Evolutionary conservation across 768 basidiomycete genomes (phyloP).

Genomic region (Tulasnella sp.): DNA sequence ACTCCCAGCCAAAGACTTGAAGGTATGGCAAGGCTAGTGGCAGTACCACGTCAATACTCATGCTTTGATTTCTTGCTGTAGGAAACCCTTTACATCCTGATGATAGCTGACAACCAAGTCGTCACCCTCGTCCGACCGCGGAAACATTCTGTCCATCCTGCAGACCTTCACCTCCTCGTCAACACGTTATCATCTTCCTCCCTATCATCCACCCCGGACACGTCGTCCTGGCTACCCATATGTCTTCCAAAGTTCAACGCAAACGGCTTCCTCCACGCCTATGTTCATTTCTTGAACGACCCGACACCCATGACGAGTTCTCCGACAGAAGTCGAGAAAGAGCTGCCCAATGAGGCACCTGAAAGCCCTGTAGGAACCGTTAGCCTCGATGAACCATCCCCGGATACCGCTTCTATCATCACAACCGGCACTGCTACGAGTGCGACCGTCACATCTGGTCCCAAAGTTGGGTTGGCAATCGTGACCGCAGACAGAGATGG

Average conservation of each 20-base stretch:
- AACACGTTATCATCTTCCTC: slow-evolving; percentile 83
- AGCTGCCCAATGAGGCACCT: neutral
- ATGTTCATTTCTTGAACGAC: slow-evolving; percentile 45
- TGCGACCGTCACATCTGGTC: neutral
- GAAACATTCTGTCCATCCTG: slow-evolving; percentile 91
- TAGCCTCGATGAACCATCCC: neutral
- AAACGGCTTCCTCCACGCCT: slow-evolving; percentile 80
- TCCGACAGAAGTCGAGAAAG: neutral
- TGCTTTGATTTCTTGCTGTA: slow-evolving; percentile 41
- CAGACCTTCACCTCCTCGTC: slow-evolving; percentile 87
- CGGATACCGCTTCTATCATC: neutral
- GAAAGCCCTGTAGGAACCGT: neutral
- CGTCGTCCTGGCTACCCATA: slow-evolving; percentile 88
- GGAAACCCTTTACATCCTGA: slow-evolving; percentile 84
- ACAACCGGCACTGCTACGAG: neutral
- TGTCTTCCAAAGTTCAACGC: slow-evolving; percentile 93
- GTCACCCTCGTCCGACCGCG: slow-evolving; percentile 80
- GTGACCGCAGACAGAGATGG: slow-evolving; percentile 17
- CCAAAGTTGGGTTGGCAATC: slow-evolving; percentile 9
- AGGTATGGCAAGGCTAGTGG: slow-evolving; percentile 34
- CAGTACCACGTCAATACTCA: slow-evolving; percentile 27
- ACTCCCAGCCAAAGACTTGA: slow-evolving; percentile 69
- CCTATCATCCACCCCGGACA: slow-evolving; percentile 53
- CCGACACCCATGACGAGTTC: neutral
- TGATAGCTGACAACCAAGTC: slow-evolving; percentile 66